Percentiles rank a stretch among this genome's conserved stretches.
Conservation (phyloP, 2,329 filamentous ascomycete genomes). For the Balansia obtecta region DNA sequence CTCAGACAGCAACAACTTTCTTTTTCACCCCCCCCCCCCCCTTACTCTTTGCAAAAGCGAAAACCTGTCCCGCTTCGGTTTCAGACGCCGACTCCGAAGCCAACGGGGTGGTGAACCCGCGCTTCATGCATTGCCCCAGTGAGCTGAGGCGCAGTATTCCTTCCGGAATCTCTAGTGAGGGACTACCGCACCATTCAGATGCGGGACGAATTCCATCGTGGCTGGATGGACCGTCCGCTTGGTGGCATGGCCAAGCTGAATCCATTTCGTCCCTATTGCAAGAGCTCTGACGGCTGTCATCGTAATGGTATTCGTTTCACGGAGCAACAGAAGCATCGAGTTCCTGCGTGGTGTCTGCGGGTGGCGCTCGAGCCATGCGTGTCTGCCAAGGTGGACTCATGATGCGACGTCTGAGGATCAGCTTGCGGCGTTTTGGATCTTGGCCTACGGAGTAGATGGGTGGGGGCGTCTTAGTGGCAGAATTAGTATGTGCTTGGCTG, state of each 20-base stretch:
- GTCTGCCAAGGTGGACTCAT: neutral
- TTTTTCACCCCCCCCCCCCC: too few relatives aligned
- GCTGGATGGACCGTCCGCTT: neutral
- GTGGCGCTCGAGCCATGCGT: neutral
- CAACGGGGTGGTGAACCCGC: neutral
- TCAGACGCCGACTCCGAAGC: neutral
- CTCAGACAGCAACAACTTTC: neutral
- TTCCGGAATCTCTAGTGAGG: neutral
- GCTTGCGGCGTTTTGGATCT: neutral
- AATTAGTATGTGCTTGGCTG: too few relatives aligned
- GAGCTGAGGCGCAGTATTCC: neutral
- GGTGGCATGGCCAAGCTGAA: neutral
- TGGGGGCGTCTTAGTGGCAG: neutral
- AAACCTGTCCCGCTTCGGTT: neutral
- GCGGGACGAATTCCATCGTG: neutral
- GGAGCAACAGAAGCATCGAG: neutral
- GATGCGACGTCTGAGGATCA: neutral
- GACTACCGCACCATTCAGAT: neutral
- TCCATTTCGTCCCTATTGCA: neutral
- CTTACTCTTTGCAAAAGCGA: neutral
- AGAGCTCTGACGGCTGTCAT: neutral
- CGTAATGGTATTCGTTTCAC: constrained; percentile 3
- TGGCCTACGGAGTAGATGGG: too few relatives aligned
- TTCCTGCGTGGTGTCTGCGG: neutral
- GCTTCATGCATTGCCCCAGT: neutral